phyloP scores from a whole-genome alignment of 352 stramenopile species.

The Phytophthora tubulina region DNA sequence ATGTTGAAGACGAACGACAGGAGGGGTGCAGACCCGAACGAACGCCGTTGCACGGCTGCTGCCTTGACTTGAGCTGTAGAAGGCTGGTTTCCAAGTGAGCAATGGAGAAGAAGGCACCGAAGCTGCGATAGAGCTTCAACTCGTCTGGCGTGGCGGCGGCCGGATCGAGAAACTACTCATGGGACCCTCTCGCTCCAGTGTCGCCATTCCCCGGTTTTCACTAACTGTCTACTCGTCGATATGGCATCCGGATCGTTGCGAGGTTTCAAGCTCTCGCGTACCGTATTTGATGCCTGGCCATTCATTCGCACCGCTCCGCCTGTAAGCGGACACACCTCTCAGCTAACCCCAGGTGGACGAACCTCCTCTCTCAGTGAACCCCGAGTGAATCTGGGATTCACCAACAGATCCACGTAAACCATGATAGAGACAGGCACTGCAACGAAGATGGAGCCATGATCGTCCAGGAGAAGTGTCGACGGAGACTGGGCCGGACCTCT shows the following conservation, averaged over 20 bases:
- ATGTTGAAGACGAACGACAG: slow-evolving; percentile 9
- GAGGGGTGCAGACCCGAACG: not conserved
- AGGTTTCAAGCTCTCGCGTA: slow-evolving; percentile 17
- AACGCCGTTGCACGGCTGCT: not conserved
- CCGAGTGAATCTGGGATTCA: slow-evolving; percentile 22
- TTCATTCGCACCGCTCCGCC: slow-evolving; percentile 20
- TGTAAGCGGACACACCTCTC: slow-evolving; percentile 21
- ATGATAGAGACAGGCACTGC: slow-evolving; percentile 27
- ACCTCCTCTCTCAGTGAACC: slow-evolving; percentile 36
- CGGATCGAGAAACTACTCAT: slow-evolving; percentile 18
- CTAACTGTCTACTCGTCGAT: slow-evolving; percentile 33
- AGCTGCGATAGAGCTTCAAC: not conserved
- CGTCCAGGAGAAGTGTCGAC: slow-evolving; percentile 3
- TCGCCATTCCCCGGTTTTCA: slow-evolving; percentile 24
- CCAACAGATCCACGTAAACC: slow-evolving; percentile 23
- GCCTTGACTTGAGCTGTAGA: slow-evolving; percentile 29
- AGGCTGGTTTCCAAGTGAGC: slow-evolving; percentile 36
- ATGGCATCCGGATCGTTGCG: slow-evolving; percentile 4
- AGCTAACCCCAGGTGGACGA: slow-evolving; percentile 22
- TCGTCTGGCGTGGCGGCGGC: slow-evolving; percentile 9
- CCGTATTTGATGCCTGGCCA: slow-evolving; percentile 21
- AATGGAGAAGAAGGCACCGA: not conserved
- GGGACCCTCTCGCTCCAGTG: slow-evolving; percentile 21
- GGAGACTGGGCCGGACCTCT: slow-evolving; percentile 21
- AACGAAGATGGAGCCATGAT: slow-evolving; percentile 16